Base-by-base conservation (phyloP, 129 eudicot species). In the Apium graveolens region DNA sequence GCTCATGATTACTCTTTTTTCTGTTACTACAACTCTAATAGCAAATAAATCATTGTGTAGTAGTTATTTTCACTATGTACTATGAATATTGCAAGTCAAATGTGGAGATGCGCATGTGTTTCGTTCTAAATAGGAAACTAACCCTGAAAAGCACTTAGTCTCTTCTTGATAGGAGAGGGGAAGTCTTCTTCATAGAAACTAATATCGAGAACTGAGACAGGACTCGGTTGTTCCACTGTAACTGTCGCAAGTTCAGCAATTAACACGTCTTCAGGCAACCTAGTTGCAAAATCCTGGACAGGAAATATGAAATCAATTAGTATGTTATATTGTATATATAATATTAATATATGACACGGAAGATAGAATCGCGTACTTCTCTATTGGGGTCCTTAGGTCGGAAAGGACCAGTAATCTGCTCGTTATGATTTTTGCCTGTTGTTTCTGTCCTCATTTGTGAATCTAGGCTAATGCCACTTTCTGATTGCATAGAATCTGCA, bases 131-230 rank as follows among this genome's bases (percentile, higher is more conserved):
- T 8, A 53, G 24, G 68, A 86, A 46, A 69, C 63, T 80, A 83
- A 95, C 99, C 99, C 81, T 62, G 82, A 78, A 90, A 92, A 72
- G 87, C 84, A 77, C 82, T 90, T 53, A 87, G 53, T 83, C 75
- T 90, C 88, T 90, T 95, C 89, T 85, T 90, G 43, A 95, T 90
- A 29, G 99, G 99, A 84, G 99, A 95, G 26, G 92, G 96, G 53
- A 86, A 81, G 35, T 90, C 97, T 81, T 95, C 98, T 35, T 83
- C 80, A 78, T 88, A 91, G 80, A 95, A 95, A 48, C 85, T 51
- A 45, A 81, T 91, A 75, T 95, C 94, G 69, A 95, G 97, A 77
- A 95, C 96, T 44, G 98, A 95, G 78, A 95, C 89, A 49, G 98
- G 98, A 74, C 98, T 95, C 5, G 97, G 98, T 78, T 91, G 98